Percentiles rank a stretch among this genome's conserved stretches.
Evolutionary conservation across 495 filamentous ascomycete species (phyloP).

Genomic region (Paragyromitra xinjiangensis): DNA sequence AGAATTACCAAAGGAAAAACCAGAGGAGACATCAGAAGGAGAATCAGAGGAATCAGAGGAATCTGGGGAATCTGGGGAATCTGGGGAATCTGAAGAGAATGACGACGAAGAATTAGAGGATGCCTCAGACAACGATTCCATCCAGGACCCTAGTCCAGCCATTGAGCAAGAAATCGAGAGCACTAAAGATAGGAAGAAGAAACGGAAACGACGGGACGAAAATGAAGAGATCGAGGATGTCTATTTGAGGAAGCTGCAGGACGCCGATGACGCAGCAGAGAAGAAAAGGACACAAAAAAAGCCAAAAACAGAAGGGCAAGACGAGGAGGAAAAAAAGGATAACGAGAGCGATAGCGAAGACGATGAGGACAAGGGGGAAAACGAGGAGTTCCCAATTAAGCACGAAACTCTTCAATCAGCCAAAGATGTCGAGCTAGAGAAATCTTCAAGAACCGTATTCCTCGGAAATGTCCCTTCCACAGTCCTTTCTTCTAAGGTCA

Average conservation of each 20-base stretch:
- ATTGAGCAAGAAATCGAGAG: constrained; percentile 60
- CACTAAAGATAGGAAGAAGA: constrained; percentile 65
- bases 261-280: constrained; percentile 64
- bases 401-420: constrained; percentile 66
- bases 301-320: constrained; percentile 62
- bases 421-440: constrained; percentile 72
- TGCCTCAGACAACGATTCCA: constrained; percentile 12
- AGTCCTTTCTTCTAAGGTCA: constrained; percentile 80
- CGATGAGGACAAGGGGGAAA: constrained; percentile 53
- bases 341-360: constrained; percentile 57
- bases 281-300: constrained; percentile 63
- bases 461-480: constrained; percentile 86
- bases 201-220: constrained; percentile 76
- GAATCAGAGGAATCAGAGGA: constrained; percentile 50
- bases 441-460: constrained; percentile 90
- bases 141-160: constrained; percentile 44
- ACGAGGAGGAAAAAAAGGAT: constrained; percentile 57
- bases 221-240: constrained; percentile 80
- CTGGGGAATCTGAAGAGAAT: constrained; percentile 55
- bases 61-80: constrained; percentile 55
- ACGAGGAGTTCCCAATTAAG: constrained; percentile 48
- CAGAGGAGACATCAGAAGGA: constrained; percentile 23
- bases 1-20: constrained; percentile 45
- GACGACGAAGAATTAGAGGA: constrained; percentile 56
- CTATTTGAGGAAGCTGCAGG: constrained; percentile 80